Evolutionary conservation across 192 early-diverging fungal species (phyloP), one percentile per base, ranked within the genome.

Genomic region (Lobosporangium transversale): DNA sequence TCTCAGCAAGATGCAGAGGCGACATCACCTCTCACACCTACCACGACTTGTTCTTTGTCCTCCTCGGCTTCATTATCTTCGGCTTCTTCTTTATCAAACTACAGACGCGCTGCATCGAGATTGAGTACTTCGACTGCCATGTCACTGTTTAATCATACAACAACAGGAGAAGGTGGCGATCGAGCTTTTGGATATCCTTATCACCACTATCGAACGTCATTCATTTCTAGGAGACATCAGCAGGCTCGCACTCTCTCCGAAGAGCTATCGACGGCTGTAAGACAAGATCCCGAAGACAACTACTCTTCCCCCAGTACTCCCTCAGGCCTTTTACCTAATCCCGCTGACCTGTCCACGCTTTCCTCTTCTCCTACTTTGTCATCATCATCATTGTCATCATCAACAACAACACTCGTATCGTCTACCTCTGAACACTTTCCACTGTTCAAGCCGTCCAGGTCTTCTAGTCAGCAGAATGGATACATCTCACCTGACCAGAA

Each of bases 181-280:
- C 44, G 14, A 31, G 14, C 36, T 3, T 29, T 31, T 21, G 30
- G 32, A 2, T 43, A n/a, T 29, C n/a, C 47, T 51, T 45, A 35
- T 17, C 20, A 2, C 18, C 11, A 37, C 12, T 40, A 48, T n/a
- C 53, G 53, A 26, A 43, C 49, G 6, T 36, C 66, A 4, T 58
- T n/a, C 18, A 23, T 15, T 37, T 61, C 52, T 21, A 26, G 68
- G 24, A 55, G 52, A 42, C 33, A 15, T 26, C 57, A 53, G 3
- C 52, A 52, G 52, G 58, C 64, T n/a, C 55, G 59, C n/a, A 61
- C 73, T 14, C 51, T 76, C 26, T 76, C 73, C 11, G 73, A 76
- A 35, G 73, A 76, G 47, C 59, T 76, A 7, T 66, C 73, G 8
- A 66, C 49, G 62, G 70, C 63, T 3, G 31, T 73, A 11, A 54